Evolutionary conservation across 2,329 filamentous ascomycete genomes (phyloP).

Genomic region (Neofusicoccum kwambonambiense): DNA sequence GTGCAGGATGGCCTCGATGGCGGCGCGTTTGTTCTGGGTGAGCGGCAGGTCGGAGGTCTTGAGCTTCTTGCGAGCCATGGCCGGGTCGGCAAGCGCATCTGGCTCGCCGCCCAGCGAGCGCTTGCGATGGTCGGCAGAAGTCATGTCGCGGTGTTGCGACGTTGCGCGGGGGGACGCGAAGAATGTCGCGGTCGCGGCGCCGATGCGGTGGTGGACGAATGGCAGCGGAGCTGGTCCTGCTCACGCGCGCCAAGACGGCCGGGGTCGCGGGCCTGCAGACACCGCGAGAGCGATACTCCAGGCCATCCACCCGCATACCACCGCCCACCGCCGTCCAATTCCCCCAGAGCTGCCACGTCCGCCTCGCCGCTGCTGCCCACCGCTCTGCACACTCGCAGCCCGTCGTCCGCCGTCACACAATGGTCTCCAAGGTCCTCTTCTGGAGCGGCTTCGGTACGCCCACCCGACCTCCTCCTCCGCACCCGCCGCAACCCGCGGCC

Average conservation of each 20-base stretch:
- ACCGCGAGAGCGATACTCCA: neutral
- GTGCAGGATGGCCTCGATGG: conserved; percentile 73
- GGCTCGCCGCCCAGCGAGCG: conserved; percentile 27
- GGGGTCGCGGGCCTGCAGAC: neutral
- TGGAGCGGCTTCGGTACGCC: conserved; percentile 87
- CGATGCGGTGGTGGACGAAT: neutral
- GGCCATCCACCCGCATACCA: neutral
- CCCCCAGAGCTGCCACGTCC: neutral
- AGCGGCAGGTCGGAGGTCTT: conserved; percentile 75
- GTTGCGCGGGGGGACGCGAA: neutral
- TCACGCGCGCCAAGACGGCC: conserved; percentile 8
- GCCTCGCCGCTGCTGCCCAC: neutral
- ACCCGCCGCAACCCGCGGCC: neutral
- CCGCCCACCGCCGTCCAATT: neutral
- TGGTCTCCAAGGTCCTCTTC: conserved; percentile 67
- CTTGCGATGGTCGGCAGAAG: conserved; percentile 23
- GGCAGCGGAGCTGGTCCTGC: neutral
- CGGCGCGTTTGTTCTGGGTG: conserved; percentile 67
- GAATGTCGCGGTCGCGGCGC: neutral
- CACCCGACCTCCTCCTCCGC: conserved; percentile 22
- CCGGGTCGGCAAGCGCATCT: conserved; percentile 26
- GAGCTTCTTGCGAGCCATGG: conserved; percentile 55
- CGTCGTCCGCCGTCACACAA: conserved; percentile 28
- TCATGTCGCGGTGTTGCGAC: conserved; percentile 12
- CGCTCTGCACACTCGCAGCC: conserved; percentile 4